Evolutionary conservation across 805 yeast genomes (phyloP).

Genomic region (Wickerhamomyces pijperi): DNA sequence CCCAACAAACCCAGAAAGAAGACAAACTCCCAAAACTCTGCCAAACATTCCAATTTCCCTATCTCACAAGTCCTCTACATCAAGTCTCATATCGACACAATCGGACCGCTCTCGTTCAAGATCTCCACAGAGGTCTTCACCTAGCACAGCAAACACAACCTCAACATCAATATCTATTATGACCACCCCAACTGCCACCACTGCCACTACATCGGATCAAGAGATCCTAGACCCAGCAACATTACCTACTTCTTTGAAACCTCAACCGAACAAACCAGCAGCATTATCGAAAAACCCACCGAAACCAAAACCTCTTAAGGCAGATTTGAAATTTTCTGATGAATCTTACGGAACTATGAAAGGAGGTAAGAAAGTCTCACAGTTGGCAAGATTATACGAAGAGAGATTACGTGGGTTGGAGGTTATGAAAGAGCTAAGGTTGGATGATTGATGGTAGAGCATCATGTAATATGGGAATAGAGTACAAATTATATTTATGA

Average conservation of each 20-base stretch:
- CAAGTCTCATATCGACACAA: not conserved
- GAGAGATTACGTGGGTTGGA: conserved; percentile 36
- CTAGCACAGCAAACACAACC: not conserved
- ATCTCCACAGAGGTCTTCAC: not conserved
- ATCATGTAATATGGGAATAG: not conserved
- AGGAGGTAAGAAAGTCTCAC: conserved; percentile 43
- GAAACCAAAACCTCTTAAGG: not conserved
- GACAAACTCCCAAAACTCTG: conserved; percentile 8
- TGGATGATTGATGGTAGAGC: not conserved
- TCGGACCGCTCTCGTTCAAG: not conserved
- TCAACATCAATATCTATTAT: not conserved
- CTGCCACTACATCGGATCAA: too few relatives aligned
- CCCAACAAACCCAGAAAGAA: conserved; percentile 3
- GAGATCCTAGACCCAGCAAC: conserved; percentile 8
- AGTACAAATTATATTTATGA: too few relatives aligned
- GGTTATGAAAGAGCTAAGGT: conserved; percentile 18
- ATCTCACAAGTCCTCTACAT: not conserved
- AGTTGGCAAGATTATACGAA: conserved; percentile 52
- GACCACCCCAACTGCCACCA: conserved; percentile 6
- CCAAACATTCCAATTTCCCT: conserved; percentile 6
- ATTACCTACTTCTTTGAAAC: conserved; percentile 1
- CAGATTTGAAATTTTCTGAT: conserved; percentile 12
- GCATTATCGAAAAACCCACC: conserved; percentile 3
- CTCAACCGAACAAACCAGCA: conserved; percentile 4
- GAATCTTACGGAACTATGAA: conserved; percentile 21